phyloP scores from a whole-genome alignment of 108 stramenopile genomes.

The Cyclotella sp. region DNA sequence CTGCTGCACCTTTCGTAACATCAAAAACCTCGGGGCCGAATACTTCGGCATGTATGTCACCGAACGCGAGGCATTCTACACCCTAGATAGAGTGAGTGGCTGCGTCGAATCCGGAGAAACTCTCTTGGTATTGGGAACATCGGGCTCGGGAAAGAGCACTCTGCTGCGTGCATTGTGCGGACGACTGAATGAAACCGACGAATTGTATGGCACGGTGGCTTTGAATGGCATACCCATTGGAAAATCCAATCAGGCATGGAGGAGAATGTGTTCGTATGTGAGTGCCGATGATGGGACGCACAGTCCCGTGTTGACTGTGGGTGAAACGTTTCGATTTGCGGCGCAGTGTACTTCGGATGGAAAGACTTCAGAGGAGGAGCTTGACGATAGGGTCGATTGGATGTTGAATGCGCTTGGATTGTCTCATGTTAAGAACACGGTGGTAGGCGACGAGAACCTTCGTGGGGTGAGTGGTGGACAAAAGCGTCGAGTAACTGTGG shows the following conservation, averaged over 20 bases:
- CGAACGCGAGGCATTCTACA: slow-evolving; percentile 34
- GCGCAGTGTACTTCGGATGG: slow-evolving; percentile 39
- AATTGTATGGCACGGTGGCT: slow-evolving; percentile 30
- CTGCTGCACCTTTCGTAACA: slow-evolving; percentile 9
- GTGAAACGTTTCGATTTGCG: slow-evolving; percentile 54
- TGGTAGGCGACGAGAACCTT: slow-evolving; percentile 75
- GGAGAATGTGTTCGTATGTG: slow-evolving; percentile 51
- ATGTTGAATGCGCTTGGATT: slow-evolving; percentile 60
- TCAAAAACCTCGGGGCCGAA: slow-evolving; percentile 31
- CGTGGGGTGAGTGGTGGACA: slow-evolving; percentile 70
- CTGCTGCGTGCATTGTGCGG: slow-evolving; percentile 32
- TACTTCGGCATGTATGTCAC: slow-evolving; percentile 35
- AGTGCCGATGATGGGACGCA: slow-evolving; percentile 41
- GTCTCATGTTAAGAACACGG: slow-evolving; percentile 59
- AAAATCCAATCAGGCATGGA: slow-evolving; percentile 41
- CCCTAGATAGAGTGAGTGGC: slow-evolving; percentile 44
- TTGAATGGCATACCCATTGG: slow-evolving; percentile 45
- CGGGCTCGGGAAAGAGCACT: slow-evolving; percentile 33
- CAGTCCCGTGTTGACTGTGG: slow-evolving; percentile 52
- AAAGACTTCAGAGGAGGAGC: slow-evolving; percentile 2
- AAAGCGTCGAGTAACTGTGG: slow-evolving; percentile 60
- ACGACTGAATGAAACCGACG: slow-evolving; percentile 31
- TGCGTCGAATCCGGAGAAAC: slow-evolving; percentile 31
- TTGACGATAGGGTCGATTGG: slow-evolving; percentile 22
- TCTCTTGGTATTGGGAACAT: slow-evolving; percentile 36